phyloP scores from a whole-genome alignment of 148 eudicot species.

The Rhododendron williamsianum region DNA sequence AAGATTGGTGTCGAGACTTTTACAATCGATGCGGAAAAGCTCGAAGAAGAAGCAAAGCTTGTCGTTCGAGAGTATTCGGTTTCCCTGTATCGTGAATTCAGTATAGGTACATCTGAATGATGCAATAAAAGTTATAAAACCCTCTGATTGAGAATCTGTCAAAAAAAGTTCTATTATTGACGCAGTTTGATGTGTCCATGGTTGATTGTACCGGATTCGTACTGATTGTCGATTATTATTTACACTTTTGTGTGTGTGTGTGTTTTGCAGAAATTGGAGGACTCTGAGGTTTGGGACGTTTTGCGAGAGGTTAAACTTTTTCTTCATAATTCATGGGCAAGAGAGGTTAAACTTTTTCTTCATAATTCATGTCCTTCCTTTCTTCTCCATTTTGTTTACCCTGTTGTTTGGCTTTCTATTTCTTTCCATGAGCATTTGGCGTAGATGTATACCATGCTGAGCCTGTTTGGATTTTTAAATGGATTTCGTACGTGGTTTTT shows the following conservation, averaged over 20 bases:
- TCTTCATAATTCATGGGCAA: too few species aligned
- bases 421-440: not conserved
- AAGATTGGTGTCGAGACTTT: constrained; percentile 26
- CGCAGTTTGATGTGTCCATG: too few species aligned
- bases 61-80: constrained; percentile 50
- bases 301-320: too few species aligned
- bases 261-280: too few species aligned
- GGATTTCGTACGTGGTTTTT: constrained; percentile 2
- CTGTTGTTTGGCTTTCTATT: not conserved
- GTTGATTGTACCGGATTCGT: too few species aligned
- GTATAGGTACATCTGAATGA: constrained; percentile 32
- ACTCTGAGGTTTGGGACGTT: too few species aligned
- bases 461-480: not conserved
- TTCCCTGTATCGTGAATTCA: constrained; percentile 50
- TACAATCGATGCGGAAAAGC: constrained; percentile 45
- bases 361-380: not conserved
- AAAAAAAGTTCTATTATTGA: too few species aligned
- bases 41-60: constrained; percentile 58
- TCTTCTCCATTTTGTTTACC: not conserved
- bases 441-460: not conserved
- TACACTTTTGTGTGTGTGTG: too few species aligned
- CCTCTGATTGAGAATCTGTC: too few species aligned
- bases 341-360: not conserved
- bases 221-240: too few species aligned
- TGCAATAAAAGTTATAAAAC: too few species aligned